Conservation (phyloP, 345 rosid genomes). For the Eucalyptus regnans region DNA sequence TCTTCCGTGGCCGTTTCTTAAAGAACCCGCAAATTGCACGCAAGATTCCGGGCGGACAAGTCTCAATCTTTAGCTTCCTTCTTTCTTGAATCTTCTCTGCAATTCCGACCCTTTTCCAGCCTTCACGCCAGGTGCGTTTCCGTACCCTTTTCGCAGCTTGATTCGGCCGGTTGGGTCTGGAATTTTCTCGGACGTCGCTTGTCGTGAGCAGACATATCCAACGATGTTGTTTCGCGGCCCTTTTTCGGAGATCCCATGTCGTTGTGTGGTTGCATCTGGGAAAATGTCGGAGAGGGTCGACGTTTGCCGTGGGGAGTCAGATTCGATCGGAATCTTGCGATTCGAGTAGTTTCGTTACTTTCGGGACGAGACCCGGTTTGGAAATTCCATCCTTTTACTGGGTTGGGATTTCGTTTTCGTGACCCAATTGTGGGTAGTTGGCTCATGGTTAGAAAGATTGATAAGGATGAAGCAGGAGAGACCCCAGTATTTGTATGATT, state of each 20-base stretch:
- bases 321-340: not conserved
- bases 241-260: not conserved
- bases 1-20: not conserved
- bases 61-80: not conserved
- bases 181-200: not conserved
- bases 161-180: not conserved
- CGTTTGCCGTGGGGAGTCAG: not conserved
- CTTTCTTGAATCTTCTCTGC: not conserved
- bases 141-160: not conserved
- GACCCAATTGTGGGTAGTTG: not conserved
- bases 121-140: not conserved
- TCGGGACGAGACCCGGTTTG: not conserved
- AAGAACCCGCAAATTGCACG: not conserved
- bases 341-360: not conserved
- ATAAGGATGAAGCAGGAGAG: not conserved
- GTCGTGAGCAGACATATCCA: not conserved
- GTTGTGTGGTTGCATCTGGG: not conserved
- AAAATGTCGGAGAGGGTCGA: not conserved
- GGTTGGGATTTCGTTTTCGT: not conserved
- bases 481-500: not conserved
- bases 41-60: constrained; percentile 1
- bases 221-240: not conserved
- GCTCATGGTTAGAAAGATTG: not conserved
- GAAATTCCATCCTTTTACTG: not conserved
- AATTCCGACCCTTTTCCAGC: not conserved